Percentiles rank a stretch among this genome's conserved stretches.
Evolutionary conservation across 106 monocot species (phyloP).

Genomic region (Agapanthus africanus): DNA sequence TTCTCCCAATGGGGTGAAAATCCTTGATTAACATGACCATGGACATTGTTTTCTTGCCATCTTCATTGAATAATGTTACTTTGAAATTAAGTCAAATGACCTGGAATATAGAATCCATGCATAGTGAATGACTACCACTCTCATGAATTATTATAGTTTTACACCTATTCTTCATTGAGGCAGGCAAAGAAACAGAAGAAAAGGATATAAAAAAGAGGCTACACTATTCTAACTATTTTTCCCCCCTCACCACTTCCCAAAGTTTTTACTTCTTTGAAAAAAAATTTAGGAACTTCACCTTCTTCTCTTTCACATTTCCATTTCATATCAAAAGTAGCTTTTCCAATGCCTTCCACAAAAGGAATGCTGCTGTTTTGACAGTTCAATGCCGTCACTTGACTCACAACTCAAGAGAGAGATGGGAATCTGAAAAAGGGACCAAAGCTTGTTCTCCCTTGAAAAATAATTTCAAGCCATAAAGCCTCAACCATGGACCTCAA

Average conservation of each 20-base stretch:
- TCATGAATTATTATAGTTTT: neutral
- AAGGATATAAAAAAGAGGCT: neutral
- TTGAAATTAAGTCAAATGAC: neutral
- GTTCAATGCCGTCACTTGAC: neutral
- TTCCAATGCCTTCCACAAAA: constrained; percentile 5
- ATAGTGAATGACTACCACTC: neutral
- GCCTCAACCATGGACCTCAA: neutral
- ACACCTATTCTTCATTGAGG: neutral
- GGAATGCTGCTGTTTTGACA: constrained; percentile 12
- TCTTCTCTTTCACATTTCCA: neutral
- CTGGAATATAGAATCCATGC: neutral
- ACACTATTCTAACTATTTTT: neutral
- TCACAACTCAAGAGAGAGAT: neutral
- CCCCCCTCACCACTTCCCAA: neutral
- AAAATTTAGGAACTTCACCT: neutral
- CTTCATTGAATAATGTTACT: neutral
- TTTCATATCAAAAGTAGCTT: constrained; percentile 2
- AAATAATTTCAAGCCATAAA: constrained; percentile 12
- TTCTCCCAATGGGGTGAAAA: neutral
- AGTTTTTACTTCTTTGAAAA: neutral
- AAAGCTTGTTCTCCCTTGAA: too few species aligned
- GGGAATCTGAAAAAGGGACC: too few species aligned
- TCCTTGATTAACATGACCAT: neutral
- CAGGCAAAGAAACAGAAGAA: constrained; percentile 2
- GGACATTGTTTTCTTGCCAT: constrained; percentile 2